Evolutionary conservation across 208 protist species (phyloP).

Genomic region (Novymonas esmeraldas): DNA sequence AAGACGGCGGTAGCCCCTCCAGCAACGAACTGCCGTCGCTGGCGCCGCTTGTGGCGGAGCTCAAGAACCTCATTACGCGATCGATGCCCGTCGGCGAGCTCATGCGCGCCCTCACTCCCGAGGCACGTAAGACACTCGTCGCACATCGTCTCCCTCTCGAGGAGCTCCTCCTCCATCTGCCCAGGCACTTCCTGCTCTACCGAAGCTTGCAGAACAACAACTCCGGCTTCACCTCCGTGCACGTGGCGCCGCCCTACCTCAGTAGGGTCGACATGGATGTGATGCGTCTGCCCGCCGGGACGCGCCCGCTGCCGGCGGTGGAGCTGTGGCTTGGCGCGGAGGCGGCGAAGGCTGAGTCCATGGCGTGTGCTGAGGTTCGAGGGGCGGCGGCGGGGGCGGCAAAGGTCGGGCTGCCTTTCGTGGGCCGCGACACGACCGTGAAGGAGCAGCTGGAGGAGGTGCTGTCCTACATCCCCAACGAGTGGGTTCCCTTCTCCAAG

Average conservation of each 20-base stretch:
- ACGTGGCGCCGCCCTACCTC: not conserved
- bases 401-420: not conserved
- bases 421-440: not conserved
- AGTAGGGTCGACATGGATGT: not conserved
- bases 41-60: conserved; percentile 22
- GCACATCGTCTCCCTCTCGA: conserved; percentile 56
- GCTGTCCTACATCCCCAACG: conserved; percentile 70
- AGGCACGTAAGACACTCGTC: conserved; percentile 33
- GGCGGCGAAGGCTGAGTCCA: not conserved
- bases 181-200: conserved; percentile 50
- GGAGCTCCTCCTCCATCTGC: conserved; percentile 57
- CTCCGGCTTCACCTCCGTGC: conserved; percentile 2
- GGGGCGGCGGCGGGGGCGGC: not conserved
- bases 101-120: conserved; percentile 45
- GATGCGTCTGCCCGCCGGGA: conserved; percentile 2
- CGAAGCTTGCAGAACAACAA: not conserved
- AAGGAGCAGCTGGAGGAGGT: conserved; percentile 47
- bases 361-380: no score
- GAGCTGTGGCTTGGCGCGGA: conserved; percentile 12
- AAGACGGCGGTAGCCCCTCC: not conserved
- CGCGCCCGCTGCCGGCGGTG: conserved; percentile 21
- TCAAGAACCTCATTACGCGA: conserved; percentile 20
- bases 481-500: conserved; percentile 40
- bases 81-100: conserved; percentile 46
- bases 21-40: conserved; percentile 10